Conservation (phyloP, 2,329 filamentous ascomycete species). For the Davidsoniella australis region DNA sequence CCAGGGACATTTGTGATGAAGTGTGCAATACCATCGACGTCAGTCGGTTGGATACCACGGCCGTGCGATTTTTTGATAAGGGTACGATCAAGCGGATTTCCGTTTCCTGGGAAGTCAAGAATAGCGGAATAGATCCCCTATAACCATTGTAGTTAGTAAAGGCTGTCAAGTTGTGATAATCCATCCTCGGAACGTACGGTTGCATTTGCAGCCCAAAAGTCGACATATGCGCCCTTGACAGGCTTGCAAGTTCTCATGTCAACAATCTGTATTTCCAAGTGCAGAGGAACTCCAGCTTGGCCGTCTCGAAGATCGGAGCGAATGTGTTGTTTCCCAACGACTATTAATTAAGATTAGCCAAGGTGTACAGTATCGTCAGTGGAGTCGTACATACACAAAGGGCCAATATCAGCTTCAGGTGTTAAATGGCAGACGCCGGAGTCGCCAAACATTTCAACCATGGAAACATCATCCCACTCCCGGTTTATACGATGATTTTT, state of each 20-base stretch:
- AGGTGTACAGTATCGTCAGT: background rate
- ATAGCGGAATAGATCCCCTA: constrained; percentile 24
- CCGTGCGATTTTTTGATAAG: constrained; percentile 21
- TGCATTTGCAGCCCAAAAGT: constrained; percentile 18
- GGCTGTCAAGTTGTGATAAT: background rate
- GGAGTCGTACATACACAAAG: constrained; percentile 21
- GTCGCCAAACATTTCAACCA: constrained; percentile 22
- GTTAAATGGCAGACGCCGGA: constrained; percentile 29
- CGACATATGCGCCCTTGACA: constrained; percentile 14
- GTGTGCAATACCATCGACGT: constrained; percentile 25
- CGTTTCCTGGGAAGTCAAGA: constrained; percentile 18
- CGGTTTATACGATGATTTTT: constrained; percentile 23
- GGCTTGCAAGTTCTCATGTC: constrained; percentile 16
- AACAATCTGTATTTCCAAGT: constrained; percentile 15
- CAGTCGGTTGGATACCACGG: constrained; percentile 24
- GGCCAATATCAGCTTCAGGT: constrained; percentile 33
- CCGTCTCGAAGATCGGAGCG: constrained; percentile 14
- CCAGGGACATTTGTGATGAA: constrained; percentile 29
- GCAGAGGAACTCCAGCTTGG: constrained; percentile 14
- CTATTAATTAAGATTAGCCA: constrained; percentile 1
- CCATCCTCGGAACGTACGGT: constrained; percentile 18
- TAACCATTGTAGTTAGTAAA: background rate
- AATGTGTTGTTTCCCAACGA: constrained; percentile 14
- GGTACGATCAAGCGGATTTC: constrained; percentile 25
- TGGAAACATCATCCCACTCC: constrained; percentile 18